phyloP scores from a whole-genome alignment of 2,329 filamentous ascomycete genomes.

The Cordyceps farinosa region DNA sequence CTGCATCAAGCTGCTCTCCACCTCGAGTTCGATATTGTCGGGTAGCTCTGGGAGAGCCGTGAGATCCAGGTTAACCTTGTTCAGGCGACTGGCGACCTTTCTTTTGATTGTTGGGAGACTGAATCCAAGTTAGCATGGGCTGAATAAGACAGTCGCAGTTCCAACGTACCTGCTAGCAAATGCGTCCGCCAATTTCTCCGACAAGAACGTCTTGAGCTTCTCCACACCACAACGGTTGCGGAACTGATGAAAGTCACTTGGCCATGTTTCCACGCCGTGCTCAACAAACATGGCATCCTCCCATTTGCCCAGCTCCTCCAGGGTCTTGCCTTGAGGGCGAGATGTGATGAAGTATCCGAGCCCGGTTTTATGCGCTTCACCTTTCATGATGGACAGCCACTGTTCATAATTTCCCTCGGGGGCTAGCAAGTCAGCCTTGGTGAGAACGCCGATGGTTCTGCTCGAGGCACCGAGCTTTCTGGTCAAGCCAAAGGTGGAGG shows the following conservation, averaged over 20 bases:
- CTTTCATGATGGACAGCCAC: conserved; percentile 62
- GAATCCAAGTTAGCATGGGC: conserved; percentile 21
- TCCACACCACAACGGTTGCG: conserved; percentile 51
- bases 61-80: conserved; percentile 53
- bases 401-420: conserved; percentile 46
- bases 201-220: conserved; percentile 50
- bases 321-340: conserved; percentile 54
- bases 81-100: conserved; percentile 49
- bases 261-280: conserved; percentile 42
- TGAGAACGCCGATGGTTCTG: conserved; percentile 72
- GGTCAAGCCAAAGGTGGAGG: conserved; percentile 65
- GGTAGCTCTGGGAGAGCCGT: conserved; percentile 63
- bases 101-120: conserved; percentile 52
- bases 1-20: conserved; percentile 55
- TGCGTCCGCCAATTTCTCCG: conserved; percentile 49
- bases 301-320: conserved; percentile 50
- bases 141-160: neutral
- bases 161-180: conserved; percentile 47
- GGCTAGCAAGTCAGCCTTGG: conserved; percentile 74
- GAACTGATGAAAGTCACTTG: conserved; percentile 44
- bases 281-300: conserved; percentile 52
- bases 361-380: conserved; percentile 58
- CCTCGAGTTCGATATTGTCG: conserved; percentile 61
- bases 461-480: conserved; percentile 51
- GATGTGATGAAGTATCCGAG: conserved; percentile 80